phyloP scores from a whole-genome alignment of 129 eudicot species.

The Calendula officinalis region DNA sequence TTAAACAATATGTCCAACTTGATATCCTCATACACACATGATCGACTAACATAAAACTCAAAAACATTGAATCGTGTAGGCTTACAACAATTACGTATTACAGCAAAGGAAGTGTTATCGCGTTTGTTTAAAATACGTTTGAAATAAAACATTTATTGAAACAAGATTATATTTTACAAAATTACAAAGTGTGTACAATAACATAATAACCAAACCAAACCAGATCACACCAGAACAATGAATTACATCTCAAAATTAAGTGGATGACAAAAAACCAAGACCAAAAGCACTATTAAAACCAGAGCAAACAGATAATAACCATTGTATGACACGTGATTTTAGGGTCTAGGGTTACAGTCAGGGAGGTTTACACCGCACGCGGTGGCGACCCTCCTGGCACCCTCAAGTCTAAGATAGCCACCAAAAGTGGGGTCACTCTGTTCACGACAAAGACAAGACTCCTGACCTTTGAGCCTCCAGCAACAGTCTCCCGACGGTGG shows the following conservation, averaged over 20 bases:
- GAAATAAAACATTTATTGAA: not conserved
- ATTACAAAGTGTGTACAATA: not conserved
- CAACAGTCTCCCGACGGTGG: conserved; percentile 27
- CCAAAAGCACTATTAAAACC: conserved; percentile 8
- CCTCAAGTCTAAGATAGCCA: conserved; percentile 26
- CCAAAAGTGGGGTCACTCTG: conserved; percentile 27
- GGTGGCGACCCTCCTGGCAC: conserved; percentile 30
- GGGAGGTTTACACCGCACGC: conserved; percentile 31
- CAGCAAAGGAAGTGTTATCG: not conserved
- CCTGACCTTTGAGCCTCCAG: conserved; percentile 19
- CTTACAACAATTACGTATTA: not conserved
- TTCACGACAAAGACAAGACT: conserved; percentile 31
- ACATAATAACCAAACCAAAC: not conserved
- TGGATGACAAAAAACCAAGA: not conserved
- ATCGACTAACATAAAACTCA: no score
- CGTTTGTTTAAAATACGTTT: not conserved
- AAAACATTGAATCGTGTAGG: no score
- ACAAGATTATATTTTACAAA: conserved; percentile 6
- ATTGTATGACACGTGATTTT: not conserved
- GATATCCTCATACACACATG: no score
- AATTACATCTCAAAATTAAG: not conserved
- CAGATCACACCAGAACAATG: not conserved
- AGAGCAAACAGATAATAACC: not conserved
- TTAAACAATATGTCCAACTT: no score
- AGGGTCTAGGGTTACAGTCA: conserved; percentile 12